Conservation (phyloP, 108 stramenopile genomes). For the Bacterosira constricta region DNA sequence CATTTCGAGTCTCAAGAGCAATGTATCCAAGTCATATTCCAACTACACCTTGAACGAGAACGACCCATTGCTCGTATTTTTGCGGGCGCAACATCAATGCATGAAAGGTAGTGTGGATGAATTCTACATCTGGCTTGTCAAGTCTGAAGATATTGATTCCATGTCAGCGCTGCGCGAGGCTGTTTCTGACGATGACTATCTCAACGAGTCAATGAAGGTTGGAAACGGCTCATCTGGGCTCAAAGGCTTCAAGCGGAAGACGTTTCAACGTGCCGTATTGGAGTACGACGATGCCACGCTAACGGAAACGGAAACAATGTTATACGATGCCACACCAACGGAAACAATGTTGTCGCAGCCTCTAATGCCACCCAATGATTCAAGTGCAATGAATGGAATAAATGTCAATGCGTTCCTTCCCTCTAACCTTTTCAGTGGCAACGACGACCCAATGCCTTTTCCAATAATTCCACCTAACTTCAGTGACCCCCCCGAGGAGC, state of each 20-base stretch:
- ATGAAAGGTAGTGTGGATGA: conserved; percentile 45
- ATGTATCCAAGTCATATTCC: conserved; percentile 15
- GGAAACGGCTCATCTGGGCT: conserved; percentile 44
- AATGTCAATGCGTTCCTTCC: conserved; percentile 26
- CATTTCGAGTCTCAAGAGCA: conserved; percentile 29
- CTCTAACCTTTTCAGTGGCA: conserved; percentile 25
- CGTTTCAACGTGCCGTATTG: conserved; percentile 41
- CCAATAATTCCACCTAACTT: background rate
- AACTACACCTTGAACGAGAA: conserved; percentile 19
- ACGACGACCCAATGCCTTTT: background rate
- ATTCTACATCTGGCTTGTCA: conserved; percentile 48
- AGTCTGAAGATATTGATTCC: conserved; percentile 47
- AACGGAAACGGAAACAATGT: background rate
- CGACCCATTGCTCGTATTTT: conserved; percentile 35
- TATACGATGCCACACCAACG: background rate
- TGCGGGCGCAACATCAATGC: conserved; percentile 35
- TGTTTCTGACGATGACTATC: conserved; percentile 50
- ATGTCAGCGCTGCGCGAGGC: conserved; percentile 48
- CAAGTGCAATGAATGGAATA: conserved; percentile 6
- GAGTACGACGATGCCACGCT: conserved; percentile 20
- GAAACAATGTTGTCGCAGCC: background rate
- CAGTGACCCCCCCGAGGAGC: conserved; percentile 32
- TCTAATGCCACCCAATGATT: background rate
- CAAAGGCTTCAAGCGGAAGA: conserved; percentile 53
- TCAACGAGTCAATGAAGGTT: conserved; percentile 38